A percentile compares a stretch with the other conserved stretches of the same genome.
phyloP scores from a whole-genome alignment of 2,329 filamentous ascomycete species.

The Clonostachys byssicola region DNA sequence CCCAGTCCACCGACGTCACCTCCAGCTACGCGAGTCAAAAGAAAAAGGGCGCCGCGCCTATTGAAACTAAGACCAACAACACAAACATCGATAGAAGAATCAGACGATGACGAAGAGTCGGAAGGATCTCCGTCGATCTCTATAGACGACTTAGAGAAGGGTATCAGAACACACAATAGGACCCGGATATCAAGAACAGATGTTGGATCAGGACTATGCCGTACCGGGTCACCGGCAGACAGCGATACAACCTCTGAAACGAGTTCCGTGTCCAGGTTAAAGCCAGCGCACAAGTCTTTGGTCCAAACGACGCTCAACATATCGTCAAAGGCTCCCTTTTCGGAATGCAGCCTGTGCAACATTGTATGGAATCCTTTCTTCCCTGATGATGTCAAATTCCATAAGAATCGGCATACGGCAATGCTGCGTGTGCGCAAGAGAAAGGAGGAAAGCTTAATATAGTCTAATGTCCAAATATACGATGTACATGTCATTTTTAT shows the following conservation, averaged over 20 bases:
- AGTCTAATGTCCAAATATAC: no score
- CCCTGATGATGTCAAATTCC: slow-evolving; percentile 36
- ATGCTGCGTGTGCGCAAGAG: slow-evolving; percentile 12
- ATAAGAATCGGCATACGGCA: slow-evolving; percentile 30
- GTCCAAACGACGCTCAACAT: slow-evolving; percentile 40
- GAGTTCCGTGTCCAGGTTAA: neutral
- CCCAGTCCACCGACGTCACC: slow-evolving; percentile 3
- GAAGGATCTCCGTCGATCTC: neutral
- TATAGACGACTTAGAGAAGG: neutral
- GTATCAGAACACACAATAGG: neutral
- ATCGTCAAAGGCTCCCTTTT: slow-evolving; percentile 32
- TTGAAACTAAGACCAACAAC: slow-evolving; percentile 6
- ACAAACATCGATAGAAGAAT: neutral
- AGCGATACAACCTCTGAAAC: neutral
- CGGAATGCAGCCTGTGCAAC: slow-evolving; percentile 35
- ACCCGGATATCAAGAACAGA: neutral
- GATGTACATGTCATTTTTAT: no score
- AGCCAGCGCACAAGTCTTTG: slow-evolving; percentile 10
- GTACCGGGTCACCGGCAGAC: neutral
- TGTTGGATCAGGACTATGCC: neutral
- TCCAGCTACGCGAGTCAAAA: slow-evolving; percentile 1
- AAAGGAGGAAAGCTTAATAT: neutral
- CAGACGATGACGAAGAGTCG: neutral
- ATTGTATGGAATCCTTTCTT: slow-evolving; percentile 38
- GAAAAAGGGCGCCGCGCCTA: slow-evolving; percentile 6